Evolutionary conservation across 305 asterid genomes (phyloP), one percentile per base, ranked within the genome.

Genomic region (Fraxinus sp.): DNA sequence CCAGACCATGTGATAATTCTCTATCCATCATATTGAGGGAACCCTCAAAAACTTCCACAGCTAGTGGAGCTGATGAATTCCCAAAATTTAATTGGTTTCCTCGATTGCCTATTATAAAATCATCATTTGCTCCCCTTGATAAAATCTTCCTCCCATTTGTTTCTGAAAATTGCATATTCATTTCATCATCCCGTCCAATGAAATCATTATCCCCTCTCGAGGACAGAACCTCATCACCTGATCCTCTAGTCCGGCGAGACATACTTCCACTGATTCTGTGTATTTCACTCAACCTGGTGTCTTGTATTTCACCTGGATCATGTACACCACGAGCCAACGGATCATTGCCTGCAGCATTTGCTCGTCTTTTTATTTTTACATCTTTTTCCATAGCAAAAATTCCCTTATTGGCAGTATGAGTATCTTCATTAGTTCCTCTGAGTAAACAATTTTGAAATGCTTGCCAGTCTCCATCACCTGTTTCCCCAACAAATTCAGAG

Each of bases 391-490:
- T 86, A 36, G 87, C 84, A 74, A 91, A 89, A 90, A 91, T 86
- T 82, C 83, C 87, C 71, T 82, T 83, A 26, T 89, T 88, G 78
- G 76, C 87, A 79, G 90, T 83, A 71, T 71, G 81, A 83, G 81
- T 84, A 86, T 86, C 93, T 86, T 91, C 95, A 84, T 89, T 87
- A 71, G 83, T 88, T 80, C 95, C 92, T 86, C 89, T 90, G 88
- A 95, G 79, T 70, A 95, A 87, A 89, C 94, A 91, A 89, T 87
- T 89, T 86, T 95, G 98, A 86, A 95, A 95, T 80, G 97, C 98
- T 87, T 89, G 91, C 99, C 99, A 95, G 85, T 92, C 91, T 44
- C 92, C 91, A 85, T 86, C 89, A 84, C 91, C 94, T 59, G 88
- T 83, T 79, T 89, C 94, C 83, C 87, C 91, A 83, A 87, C 95